Evolutionary conservation across 257 asterid species (phyloP).

Genomic region (Nicotiana knightiana): DNA sequence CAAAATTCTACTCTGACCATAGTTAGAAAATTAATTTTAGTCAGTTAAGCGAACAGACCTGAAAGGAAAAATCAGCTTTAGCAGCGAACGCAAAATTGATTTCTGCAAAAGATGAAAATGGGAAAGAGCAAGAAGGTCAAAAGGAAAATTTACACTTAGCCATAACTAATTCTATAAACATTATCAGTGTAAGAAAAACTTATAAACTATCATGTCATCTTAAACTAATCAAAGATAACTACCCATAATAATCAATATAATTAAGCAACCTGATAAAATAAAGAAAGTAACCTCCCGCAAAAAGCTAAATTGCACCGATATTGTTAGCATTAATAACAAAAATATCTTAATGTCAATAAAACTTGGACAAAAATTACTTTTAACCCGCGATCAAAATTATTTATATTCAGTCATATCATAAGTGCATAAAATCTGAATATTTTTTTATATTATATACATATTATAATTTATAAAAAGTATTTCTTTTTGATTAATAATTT

Average conservation of each 20-base stretch:
- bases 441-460: no score
- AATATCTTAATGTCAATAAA: neutral
- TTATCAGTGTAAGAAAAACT: neutral
- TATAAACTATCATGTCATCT: neutral
- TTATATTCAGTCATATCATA: no score
- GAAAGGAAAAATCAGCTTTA: slow-evolving; percentile 18
- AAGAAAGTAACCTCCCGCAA: neutral
- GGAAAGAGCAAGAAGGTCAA: neutral
- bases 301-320: neutral
- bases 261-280: neutral
- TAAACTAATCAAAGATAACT: neutral
- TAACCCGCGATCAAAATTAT: no score
- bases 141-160: neutral
- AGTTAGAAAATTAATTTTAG: neutral
- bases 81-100: slow-evolving; percentile 2
- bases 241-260: neutral
- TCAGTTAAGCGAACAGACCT: slow-evolving; percentile 20
- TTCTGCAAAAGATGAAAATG: slow-evolving; percentile 16
- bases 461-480: no score
- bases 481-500: no score
- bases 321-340: neutral
- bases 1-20: neutral
- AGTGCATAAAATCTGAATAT: no score
- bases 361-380: neutral
- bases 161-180: neutral